Conservation (phyloP, 208 protist genomes). For the Leishmania aethiopica region DNA sequence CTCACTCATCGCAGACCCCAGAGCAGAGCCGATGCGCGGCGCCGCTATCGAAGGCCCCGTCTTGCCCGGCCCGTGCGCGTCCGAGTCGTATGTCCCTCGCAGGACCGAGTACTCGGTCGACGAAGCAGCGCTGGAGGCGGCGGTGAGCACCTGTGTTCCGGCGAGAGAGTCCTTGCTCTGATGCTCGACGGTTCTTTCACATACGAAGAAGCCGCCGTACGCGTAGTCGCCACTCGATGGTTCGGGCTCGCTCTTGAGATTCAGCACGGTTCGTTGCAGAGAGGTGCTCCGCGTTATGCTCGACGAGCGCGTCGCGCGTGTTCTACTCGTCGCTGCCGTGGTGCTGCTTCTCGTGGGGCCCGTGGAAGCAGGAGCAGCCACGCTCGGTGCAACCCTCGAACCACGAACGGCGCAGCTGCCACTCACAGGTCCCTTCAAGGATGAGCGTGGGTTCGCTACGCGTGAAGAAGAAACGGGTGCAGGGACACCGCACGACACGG, state of each 20-base stretch:
- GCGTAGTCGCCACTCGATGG: not conserved
- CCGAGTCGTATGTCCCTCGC: constrained; percentile 7
- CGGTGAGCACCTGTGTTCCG: not conserved
- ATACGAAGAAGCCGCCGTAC: not conserved
- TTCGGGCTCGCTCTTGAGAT: not conserved
- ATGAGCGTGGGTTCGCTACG: not conserved
- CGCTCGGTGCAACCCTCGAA: not conserved
- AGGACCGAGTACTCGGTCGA: constrained; percentile 12
- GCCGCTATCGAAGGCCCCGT: not conserved
- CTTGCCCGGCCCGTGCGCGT: not conserved
- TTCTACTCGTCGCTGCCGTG: not conserved
- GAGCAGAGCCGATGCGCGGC: not conserved
- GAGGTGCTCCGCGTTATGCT: not conserved
- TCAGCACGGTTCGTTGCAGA: too few species aligned
- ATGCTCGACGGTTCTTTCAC: not conserved
- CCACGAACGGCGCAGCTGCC: not conserved
- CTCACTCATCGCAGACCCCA: not conserved
- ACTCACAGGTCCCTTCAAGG: not conserved
- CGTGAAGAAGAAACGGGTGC: not conserved
- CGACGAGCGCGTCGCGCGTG: not conserved
- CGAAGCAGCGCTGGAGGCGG: constrained; percentile 8
- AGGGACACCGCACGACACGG: not conserved
- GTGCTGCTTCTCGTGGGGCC: not conserved
- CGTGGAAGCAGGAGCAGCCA: not conserved
- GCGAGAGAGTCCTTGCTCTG: not conserved